Conservation (phyloP, 805 yeast genomes). For the Teunomyces stri region DNA sequence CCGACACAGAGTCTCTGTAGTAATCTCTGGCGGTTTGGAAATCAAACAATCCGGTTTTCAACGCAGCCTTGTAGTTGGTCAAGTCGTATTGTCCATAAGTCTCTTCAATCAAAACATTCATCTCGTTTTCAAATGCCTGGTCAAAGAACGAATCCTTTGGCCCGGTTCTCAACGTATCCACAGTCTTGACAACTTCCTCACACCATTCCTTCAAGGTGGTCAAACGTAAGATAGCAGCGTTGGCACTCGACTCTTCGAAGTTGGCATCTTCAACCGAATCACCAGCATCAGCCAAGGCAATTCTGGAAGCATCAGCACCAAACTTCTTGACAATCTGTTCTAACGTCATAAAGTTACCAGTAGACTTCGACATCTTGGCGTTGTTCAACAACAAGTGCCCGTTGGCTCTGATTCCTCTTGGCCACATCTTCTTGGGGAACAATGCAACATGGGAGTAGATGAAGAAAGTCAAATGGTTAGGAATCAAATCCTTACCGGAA, state of each 20-base stretch:
- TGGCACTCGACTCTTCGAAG: slow-evolving; percentile 94
- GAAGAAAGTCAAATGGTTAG: slow-evolving; percentile 95
- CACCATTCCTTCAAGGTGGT: slow-evolving; percentile 94
- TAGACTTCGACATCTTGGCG: slow-evolving; percentile 96
- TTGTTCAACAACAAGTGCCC: slow-evolving; percentile 95
- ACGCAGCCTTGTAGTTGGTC: slow-evolving; percentile 83
- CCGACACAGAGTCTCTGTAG: slow-evolving; percentile 77
- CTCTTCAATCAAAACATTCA: slow-evolving; percentile 76
- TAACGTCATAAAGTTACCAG: slow-evolving; percentile 95
- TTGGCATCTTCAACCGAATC: slow-evolving; percentile 97
- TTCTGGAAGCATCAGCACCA: slow-evolving; percentile 97
- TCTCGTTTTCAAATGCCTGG: slow-evolving; percentile 86
- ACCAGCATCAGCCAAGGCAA: slow-evolving; percentile 98
- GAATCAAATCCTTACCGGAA: slow-evolving; percentile 95
- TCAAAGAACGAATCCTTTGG: slow-evolving; percentile 68
- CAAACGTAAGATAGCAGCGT: slow-evolving; percentile 93
- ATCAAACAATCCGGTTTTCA: slow-evolving; percentile 89
- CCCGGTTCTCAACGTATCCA: slow-evolving; percentile 50
- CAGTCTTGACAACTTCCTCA: slow-evolving; percentile 63
- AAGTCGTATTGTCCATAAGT: slow-evolving; percentile 66
- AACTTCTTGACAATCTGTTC: slow-evolving; percentile 80
- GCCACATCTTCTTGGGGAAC: slow-evolving; percentile 92
- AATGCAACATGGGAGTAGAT: slow-evolving; percentile 89
- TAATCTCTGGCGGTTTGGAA: slow-evolving; percentile 94
- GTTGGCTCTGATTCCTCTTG: slow-evolving; percentile 87